phyloP scores from a whole-genome alignment of 495 filamentous ascomycete genomes.

The Tuber magnatum region DNA sequence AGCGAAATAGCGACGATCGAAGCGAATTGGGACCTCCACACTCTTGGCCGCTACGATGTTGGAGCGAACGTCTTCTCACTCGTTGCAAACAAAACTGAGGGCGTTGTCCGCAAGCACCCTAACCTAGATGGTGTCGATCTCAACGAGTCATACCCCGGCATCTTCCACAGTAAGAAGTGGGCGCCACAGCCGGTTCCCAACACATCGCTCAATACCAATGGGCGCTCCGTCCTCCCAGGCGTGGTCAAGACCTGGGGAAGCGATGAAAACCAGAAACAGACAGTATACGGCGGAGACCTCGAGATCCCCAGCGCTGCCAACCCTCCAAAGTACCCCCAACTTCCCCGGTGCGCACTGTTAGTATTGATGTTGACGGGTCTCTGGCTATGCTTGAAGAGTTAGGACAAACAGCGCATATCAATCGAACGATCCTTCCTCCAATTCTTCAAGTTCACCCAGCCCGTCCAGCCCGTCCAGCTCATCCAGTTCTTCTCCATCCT shows the following conservation, averaged over 20 bases:
- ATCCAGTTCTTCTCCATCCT: neutral
- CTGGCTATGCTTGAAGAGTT: neutral
- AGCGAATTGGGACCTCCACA: constrained; percentile 57
- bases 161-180: constrained; percentile 43
- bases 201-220: constrained; percentile 37
- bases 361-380: neutral
- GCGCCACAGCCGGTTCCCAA: constrained; percentile 44
- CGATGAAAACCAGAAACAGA: constrained; percentile 18
- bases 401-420: neutral
- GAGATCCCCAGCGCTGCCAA: constrained; percentile 46
- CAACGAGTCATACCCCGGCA: constrained; percentile 49
- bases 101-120: constrained; percentile 19
- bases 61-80: constrained; percentile 54
- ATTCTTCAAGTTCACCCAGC: neutral
- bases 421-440: neutral
- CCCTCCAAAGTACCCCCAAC: constrained; percentile 39
- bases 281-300: constrained; percentile 44
- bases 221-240: constrained; percentile 43
- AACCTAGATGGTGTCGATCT: constrained; percentile 43
- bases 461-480: neutral
- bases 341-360: neutral
- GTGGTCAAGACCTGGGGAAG: constrained; percentile 44
- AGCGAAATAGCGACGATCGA: constrained; percentile 57
- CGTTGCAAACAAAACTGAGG: constrained; percentile 51
- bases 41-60: constrained; percentile 56